Evolutionary conservation across 106 monocot species (phyloP).

Genomic region (Phalaenopsis equestris): DNA sequence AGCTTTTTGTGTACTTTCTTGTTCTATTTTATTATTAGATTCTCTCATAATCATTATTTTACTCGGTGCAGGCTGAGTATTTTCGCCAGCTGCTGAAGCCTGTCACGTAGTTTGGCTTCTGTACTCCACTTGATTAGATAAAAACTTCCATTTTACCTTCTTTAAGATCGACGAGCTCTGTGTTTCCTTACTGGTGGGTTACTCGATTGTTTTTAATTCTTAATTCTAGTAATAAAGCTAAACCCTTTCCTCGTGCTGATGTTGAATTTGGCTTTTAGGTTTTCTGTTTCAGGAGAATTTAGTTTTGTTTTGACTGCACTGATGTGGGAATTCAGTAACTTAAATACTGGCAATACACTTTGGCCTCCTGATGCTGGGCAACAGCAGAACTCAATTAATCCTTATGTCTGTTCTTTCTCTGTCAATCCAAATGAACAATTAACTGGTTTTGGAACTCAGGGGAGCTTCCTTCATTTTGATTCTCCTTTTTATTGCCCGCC

Average conservation of each 20-base stretch:
- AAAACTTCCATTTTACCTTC: slow-evolving; percentile 5
- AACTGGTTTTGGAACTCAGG: not conserved
- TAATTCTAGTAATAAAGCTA: not conserved
- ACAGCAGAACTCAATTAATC: slow-evolving; percentile 16
- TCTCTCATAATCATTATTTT: not conserved
- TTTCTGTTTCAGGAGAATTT: slow-evolving; percentile 4
- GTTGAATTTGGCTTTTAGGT: not conserved
- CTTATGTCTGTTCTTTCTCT: not conserved
- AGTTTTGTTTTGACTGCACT: not conserved
- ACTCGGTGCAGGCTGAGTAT: slow-evolving; percentile 63
- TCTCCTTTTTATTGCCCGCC: slow-evolving; percentile 1
- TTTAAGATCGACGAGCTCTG: not conserved
- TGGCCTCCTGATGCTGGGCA: slow-evolving; percentile 9
- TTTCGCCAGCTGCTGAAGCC: slow-evolving; percentile 89
- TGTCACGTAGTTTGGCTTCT: slow-evolving; percentile 63
- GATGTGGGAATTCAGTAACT: slow-evolving; percentile 15
- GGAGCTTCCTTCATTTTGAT: slow-evolving; percentile 9
- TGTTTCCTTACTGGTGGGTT: not conserved
- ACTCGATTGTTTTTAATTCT: not conserved
- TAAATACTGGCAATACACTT: slow-evolving; percentile 10
- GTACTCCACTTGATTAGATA: slow-evolving; percentile 3
- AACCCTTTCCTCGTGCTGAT: not conserved
- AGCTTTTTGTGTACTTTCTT: not conserved
- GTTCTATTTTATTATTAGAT: not conserved
- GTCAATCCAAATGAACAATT: not conserved